These are phyloP conservation scores for Smittium culicis DNA, from an alignment of 371 early-diverging fungal genomes.

Conservation along the genomic window DNA sequence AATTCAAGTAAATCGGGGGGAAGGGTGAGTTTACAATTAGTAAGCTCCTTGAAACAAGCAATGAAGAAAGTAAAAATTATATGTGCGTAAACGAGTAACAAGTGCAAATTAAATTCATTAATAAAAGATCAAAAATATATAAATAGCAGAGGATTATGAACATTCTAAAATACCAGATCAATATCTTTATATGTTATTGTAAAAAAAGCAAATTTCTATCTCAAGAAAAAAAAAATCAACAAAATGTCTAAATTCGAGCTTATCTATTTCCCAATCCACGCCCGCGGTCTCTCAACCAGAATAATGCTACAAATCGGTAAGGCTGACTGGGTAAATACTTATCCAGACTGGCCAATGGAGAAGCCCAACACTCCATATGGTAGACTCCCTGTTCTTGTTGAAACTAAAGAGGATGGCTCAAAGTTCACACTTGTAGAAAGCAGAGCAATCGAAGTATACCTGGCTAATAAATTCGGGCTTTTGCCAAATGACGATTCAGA, in stretches of 20 bases:
- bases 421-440: constrained; percentile 33
- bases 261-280: constrained; percentile 5
- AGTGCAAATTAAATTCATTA: too few relatives aligned
- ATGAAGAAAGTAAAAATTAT: too few relatives aligned
- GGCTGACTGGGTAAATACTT: constrained; percentile 15
- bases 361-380: constrained; percentile 38
- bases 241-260: constrained; percentile 5
- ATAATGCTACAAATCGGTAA: background rate
- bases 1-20: too few relatives aligned
- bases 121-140: background rate
- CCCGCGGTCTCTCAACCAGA: background rate
- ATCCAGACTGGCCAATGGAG: constrained; percentile 30
- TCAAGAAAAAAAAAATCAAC: background rate
- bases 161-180: too few relatives aligned
- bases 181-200: too few relatives aligned
- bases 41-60: too few relatives aligned
- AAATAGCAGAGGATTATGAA: too few relatives aligned
- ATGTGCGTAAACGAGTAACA: too few relatives aligned
- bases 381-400: constrained; percentile 36
- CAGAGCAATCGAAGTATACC: constrained; percentile 35
- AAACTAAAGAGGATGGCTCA: constrained; percentile 21
- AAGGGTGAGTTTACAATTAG: too few relatives aligned
- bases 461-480: constrained; percentile 30
- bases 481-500: constrained; percentile 19
- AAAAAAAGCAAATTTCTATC: too few relatives aligned